Percentiles rank a stretch among this genome's conserved stretches.
Evolutionary conservation across 2,329 filamentous ascomycete genomes (phyloP).

Genomic region (Epichloe sp.): DNA sequence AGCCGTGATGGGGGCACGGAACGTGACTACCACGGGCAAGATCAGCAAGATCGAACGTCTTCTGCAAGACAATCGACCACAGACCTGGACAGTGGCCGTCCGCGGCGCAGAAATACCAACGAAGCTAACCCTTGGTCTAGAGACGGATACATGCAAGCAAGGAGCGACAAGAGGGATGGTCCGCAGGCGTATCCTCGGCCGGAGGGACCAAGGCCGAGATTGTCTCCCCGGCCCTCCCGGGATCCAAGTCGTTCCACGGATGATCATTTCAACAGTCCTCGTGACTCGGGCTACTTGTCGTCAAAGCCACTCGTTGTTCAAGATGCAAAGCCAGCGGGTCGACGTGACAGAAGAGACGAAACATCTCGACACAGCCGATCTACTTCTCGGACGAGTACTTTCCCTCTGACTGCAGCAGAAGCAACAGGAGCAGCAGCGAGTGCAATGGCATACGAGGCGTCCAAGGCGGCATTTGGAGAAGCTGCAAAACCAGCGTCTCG

Average conservation of each 20-base stretch:
- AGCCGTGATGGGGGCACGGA: conserved; percentile 16
- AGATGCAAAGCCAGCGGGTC: conserved; percentile 15
- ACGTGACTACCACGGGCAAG: conserved; percentile 11
- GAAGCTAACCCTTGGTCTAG: conserved; percentile 18
- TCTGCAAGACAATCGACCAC: conserved; percentile 15
- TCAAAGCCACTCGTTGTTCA: conserved; percentile 23
- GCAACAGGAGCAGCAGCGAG: conserved; percentile 8
- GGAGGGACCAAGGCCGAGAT: conserved; percentile 11
- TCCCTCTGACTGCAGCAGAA: conserved; percentile 19
- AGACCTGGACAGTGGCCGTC: conserved; percentile 14
- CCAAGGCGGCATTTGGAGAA: not conserved
- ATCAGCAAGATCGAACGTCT: conserved; percentile 17
- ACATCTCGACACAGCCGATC: conserved; percentile 13
- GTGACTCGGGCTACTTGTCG: conserved; percentile 16
- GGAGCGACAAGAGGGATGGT: conserved; percentile 17
- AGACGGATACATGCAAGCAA: conserved; percentile 10
- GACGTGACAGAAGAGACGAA: conserved; percentile 11
- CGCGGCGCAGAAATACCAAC: conserved; percentile 18
- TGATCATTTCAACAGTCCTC: conserved; percentile 20
- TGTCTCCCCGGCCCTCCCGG: conserved; percentile 11
- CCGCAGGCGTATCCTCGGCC: conserved; percentile 16
- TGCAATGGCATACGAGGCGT: not conserved
- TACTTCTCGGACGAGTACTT: conserved; percentile 23
- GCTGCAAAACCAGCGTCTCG: conserved; percentile 10
- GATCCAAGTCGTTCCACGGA: conserved; percentile 26